Base-by-base conservation (phyloP, 2,329 filamentous ascomycete species). In the Paecilomyces sp. region DNA sequence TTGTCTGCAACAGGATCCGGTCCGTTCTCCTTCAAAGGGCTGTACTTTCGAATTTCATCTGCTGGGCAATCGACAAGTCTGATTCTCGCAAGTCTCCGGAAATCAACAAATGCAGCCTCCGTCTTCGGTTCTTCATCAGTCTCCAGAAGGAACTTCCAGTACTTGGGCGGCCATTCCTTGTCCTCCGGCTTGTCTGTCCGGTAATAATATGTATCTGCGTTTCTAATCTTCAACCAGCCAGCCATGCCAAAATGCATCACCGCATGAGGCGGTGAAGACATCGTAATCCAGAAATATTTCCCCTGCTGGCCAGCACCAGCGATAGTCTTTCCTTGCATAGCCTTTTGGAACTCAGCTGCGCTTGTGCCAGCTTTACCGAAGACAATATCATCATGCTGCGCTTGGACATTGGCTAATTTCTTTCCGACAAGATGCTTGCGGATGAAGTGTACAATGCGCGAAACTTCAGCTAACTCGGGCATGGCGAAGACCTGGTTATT, bases 231-330 rank as follows among this genome's bases (percentile, higher is more conserved):
- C 57, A 97, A 82, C 94, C 94, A 97, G 6, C 94, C 86, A 15
- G 80, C 78, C 82, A 84, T 84, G 51, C 91, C 91, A 67, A 95
- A 87, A 74, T 96, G 92, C 86, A 96, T 91, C 31, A 97, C 85
- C 0, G 90, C 85, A 75, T 97, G 94, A 1, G 93, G 92, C 11
- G 91, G 83, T 9, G 83, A 82, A 28, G 84, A 83, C 84, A 90
- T 89, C 41, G 91, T 87, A 24, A 97, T 80, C 81, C 94, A 99
- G 74, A 99, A 97, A 71, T 97, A 97, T 82, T 97, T 99, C 9
- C 94, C 94, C 72, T 97, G 94, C 61, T 89, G 91, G 3, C 89
- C 90, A 3, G 89, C 90, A 58, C 81, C 83, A 50, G 83, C 67
- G 33, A 89, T 85, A 69, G 86, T 91, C 69, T 89, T 93, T 3